A percentile compares a stretch with the other conserved stretches of the same genome.
phyloP scores from a whole-genome alignment of 2,329 filamentous ascomycete genomes.

The Periconia sp. region DNA sequence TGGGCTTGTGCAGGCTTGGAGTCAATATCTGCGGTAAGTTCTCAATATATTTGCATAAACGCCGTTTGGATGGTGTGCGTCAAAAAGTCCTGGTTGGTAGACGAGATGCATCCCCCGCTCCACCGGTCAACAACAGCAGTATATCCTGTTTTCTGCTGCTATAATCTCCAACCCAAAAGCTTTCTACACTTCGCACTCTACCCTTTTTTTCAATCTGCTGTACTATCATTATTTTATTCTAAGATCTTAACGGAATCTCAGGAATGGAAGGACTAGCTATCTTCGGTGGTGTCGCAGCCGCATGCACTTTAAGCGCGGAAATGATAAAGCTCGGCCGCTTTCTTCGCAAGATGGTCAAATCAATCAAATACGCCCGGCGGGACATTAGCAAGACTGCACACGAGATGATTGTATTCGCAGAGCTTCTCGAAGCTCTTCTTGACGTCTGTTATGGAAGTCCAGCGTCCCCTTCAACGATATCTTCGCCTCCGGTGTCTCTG shows the following conservation, averaged over 20 bases:
- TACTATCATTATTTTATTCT: no score
- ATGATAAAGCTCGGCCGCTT: neutral
- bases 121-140: neutral
- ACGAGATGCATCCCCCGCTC: neutral
- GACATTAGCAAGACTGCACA: conserved; percentile 5
- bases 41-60: neutral
- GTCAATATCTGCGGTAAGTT: no score
- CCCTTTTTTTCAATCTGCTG: no score
- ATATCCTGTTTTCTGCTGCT: no score
- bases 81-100: neutral
- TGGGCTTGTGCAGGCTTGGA: no score
- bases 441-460: neutral
- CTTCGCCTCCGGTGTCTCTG: neutral
- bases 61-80: neutral
- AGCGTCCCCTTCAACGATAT: neutral
- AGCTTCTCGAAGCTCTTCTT: conserved; percentile 1
- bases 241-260: neutral
- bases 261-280: neutral
- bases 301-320: neutral
- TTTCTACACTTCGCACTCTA: no score
- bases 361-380: conserved; percentile 4
- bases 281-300: neutral
- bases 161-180: no score
- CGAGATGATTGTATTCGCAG: conserved; percentile 6
- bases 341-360: neutral